Evolutionary conservation across 345 rosid genomes (phyloP).

Genomic region (Gossypium ekmanianum): DNA sequence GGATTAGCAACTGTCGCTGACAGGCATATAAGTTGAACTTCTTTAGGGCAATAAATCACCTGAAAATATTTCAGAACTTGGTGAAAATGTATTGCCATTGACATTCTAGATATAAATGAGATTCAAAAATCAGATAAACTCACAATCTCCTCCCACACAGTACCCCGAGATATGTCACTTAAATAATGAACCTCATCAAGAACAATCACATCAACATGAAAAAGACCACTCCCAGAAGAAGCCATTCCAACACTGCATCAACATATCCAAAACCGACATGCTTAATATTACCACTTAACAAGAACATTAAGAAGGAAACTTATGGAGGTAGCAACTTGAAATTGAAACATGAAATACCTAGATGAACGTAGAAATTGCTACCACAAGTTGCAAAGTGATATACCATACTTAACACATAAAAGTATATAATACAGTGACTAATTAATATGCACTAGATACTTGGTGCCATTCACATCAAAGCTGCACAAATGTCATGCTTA

Average conservation of each 20-base stretch:
- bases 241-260: constrained; percentile 79
- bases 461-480: not conserved
- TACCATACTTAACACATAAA: not conserved
- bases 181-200: constrained; percentile 97
- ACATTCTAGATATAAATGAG: constrained; percentile 8
- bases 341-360: not conserved
- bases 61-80: constrained; percentile 26
- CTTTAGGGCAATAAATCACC: constrained; percentile 92
- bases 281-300: constrained; percentile 14
- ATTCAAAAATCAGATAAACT: constrained; percentile 26
- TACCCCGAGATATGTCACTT: constrained; percentile 90
- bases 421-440: not conserved
- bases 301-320: constrained; percentile 4
- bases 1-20: constrained; percentile 97
- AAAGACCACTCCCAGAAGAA: constrained; percentile 80
- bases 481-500: not conserved
- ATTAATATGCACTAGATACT: not conserved
- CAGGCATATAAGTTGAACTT: constrained; percentile 83
- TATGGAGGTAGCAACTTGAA: not conserved
- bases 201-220: constrained; percentile 86
- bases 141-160: constrained; percentile 97
- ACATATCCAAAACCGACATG: constrained; percentile 15
- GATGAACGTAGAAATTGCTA: not conserved
- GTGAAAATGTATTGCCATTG: not conserved
- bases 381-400: not conserved